These are phyloP conservation scores for Rhodotorula glutinis DNA, from an alignment of 1,284 basidiomycete genomes.

Conservation along the genomic window DNA sequence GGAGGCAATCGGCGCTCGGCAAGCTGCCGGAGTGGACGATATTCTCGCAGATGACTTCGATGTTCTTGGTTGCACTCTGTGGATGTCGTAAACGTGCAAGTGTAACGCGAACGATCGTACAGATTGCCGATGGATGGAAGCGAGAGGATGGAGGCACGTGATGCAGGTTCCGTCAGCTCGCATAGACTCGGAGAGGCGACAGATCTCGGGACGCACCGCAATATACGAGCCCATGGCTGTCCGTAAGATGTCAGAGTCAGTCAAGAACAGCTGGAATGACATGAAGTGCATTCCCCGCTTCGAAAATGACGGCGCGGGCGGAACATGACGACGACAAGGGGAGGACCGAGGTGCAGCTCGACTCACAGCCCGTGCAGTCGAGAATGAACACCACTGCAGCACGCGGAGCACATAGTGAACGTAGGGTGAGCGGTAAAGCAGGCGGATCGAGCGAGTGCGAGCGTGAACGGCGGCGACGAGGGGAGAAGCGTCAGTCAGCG, in stretches of 20 bases:
- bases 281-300: no score
- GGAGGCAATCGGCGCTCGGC: constrained; percentile 74
- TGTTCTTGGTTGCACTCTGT: constrained; percentile 81
- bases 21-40: constrained; percentile 94
- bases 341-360: background rate
- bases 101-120: background rate
- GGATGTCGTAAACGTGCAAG: background rate
- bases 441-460: background rate
- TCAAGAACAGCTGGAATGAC: background rate
- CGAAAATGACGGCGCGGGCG: background rate
- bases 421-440: background rate
- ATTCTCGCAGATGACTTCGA: constrained; percentile 91
- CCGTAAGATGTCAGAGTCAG: background rate
- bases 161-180: no score
- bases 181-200: background rate
- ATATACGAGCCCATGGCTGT: constrained; percentile 52
- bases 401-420: background rate
- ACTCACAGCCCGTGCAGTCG: constrained; percentile 73
- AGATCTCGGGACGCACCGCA: constrained; percentile 37
- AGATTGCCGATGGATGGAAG: background rate
- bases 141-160: background rate
- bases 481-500: constrained; percentile 4
- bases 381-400: constrained; percentile 69
- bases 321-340: background rate
- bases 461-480: background rate